A percentile compares a stretch with the other conserved stretches of the same genome.
These are phyloP conservation scores for Coleophoma cylindrospora DNA, from an alignment of 2,329 filamentous ascomycete genomes.

Conservation along the genomic window DNA sequence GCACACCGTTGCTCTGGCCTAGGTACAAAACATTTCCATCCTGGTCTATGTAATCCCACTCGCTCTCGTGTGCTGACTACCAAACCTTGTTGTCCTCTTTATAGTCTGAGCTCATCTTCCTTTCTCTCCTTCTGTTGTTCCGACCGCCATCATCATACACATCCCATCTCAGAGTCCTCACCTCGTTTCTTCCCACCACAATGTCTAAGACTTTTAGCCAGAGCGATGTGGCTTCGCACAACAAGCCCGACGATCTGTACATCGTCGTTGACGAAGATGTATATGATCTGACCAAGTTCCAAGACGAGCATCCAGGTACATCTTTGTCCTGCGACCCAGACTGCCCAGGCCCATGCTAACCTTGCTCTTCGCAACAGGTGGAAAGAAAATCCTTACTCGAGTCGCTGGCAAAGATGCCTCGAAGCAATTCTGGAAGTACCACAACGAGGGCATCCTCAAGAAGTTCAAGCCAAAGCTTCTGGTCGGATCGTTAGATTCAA, in stretches of 20 bases:
- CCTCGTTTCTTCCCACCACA: not conserved
- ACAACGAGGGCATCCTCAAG: slow-evolving; percentile 26
- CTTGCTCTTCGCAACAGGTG: slow-evolving; percentile 41
- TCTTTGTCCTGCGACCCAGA: not conserved
- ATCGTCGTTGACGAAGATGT: slow-evolving; percentile 93
- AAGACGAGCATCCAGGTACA: slow-evolving; percentile 77
- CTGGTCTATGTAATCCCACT: too few species aligned
- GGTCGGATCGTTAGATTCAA: slow-evolving; percentile 81
- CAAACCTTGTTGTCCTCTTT: too few species aligned
- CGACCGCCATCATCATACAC: not conserved
- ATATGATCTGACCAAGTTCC: slow-evolving; percentile 88
- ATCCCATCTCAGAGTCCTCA: not conserved
- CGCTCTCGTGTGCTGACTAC: too few species aligned
- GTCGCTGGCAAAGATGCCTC: slow-evolving; percentile 29
- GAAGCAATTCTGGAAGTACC: slow-evolving; percentile 30
- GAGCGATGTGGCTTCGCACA: slow-evolving; percentile 85
- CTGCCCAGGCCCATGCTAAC: not conserved
- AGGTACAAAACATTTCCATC: too few species aligned
- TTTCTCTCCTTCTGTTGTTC: not conserved
- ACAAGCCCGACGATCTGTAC: slow-evolving; percentile 80
- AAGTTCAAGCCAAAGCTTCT: slow-evolving; percentile 84
- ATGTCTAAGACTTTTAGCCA: slow-evolving; percentile 89
- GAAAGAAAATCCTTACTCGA: slow-evolving; percentile 26
- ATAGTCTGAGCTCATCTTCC: not conserved
- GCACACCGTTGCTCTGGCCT: too few species aligned